A percentile compares a stretch with the other conserved stretches of the same genome.
Evolutionary conservation across 257 asterid genomes (phyloP).

Genomic region (Solanum microdontum): DNA sequence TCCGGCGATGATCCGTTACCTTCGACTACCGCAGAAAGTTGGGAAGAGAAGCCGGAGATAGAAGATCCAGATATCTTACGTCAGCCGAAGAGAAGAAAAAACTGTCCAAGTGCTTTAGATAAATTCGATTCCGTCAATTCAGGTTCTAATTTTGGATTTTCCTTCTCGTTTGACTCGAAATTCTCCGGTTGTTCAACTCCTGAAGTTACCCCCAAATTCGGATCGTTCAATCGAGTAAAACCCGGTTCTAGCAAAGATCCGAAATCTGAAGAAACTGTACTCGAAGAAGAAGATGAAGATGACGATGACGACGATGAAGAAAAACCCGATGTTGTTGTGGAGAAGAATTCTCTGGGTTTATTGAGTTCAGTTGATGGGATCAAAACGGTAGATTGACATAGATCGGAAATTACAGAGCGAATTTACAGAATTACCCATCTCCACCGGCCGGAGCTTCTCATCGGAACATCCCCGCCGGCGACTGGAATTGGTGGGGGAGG

Average conservation of each 20-base stretch:
- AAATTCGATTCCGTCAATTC: conserved; percentile 3
- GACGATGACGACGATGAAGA: background rate
- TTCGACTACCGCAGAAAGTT: background rate
- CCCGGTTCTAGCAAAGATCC: background rate
- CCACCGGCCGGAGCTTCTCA: background rate
- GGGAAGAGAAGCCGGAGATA: background rate
- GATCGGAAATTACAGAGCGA: background rate
- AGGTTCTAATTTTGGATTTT: conserved; percentile 7
- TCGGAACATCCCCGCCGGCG: background rate
- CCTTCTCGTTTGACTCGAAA: conserved; percentile 19
- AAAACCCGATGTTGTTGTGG: background rate
- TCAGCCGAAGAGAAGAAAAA: conserved; percentile 16
- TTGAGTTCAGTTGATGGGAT: background rate
- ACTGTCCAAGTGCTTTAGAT: conserved; percentile 5
- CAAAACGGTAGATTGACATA: background rate
- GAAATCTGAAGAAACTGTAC: background rate
- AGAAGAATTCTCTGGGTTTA: background rate
- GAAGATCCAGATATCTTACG: background rate
- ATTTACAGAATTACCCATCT: background rate
- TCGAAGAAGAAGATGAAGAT: background rate
- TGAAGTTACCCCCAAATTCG: conserved; percentile 20
- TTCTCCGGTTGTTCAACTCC: conserved; percentile 14
- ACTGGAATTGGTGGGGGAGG: background rate
- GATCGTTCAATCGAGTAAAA: conserved; percentile 11
- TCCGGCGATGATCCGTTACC: background rate